Base-by-base conservation (phyloP, 1,284 basidiomycete species). In the Phlebopus sp. region DNA sequence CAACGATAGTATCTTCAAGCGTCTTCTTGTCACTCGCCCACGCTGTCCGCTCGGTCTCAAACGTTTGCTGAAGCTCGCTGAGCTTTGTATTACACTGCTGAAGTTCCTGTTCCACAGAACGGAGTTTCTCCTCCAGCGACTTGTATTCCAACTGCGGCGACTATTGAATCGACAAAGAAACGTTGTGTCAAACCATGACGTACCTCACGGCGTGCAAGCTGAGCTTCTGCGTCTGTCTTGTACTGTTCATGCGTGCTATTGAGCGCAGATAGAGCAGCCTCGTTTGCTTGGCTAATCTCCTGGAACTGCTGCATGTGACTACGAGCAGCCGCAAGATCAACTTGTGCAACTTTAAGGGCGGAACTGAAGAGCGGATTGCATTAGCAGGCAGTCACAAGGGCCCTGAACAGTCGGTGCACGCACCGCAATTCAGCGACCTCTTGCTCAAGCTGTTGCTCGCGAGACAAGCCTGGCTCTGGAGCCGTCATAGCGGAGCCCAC, bases 361-460 rank as follows among this genome's bases (percentile, higher is more conserved):
- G 82, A 81, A 15, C 90, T 92, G 57, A 11, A n/a, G 34, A 44
- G 19, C 31, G 17, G 40, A 15, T 36, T 35, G 5, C 13, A 34
- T 51, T 48, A 45, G 50, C 29, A 49, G n/a, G 19, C 37, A 13
- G 32, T 8, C 27, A 5, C 8, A 7, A 1, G 7, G 17, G 35
- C 27, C 4, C 17, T 7, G 5, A 2, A 19, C n/a, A 30, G 2
- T 35, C 18, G 29, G 70, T 75, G 29, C 49, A 90, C 75, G 29
- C 49, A 90, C 86, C 88, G 77, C 27, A 93, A 75, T 46, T 92
- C 90, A 4, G 91, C 91, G 21, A 95, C 82, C 61, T 94, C 90
- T 17, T 83, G 77, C 66, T 92, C 85, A 4, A 95, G 76, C 59
- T 90, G 86, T 59, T 91, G 86, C 59, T 92, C 90, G 21, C 75